Percentiles rank a stretch among this genome's conserved stretches.
Evolutionary conservation across 257 asterid genomes (phyloP).

Genomic region (Fraxinus quadrangulata): DNA sequence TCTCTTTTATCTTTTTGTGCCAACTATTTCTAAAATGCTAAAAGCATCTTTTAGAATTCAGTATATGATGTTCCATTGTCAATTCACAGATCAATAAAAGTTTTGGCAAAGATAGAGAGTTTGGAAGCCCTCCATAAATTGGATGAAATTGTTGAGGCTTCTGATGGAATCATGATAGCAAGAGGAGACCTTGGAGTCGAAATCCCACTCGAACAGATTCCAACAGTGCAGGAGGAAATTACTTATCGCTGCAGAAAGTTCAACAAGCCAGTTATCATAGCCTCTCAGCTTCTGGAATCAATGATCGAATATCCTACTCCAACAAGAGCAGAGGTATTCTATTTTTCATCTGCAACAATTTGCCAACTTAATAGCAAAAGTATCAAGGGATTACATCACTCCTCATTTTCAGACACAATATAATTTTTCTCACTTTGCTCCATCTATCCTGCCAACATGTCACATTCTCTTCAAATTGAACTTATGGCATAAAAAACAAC

Average conservation of each 20-base stretch:
- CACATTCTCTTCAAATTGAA: neutral
- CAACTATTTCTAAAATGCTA: neutral
- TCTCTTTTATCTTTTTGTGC: neutral
- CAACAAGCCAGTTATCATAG: constrained; percentile 80
- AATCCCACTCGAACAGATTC: constrained; percentile 82
- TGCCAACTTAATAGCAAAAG: neutral
- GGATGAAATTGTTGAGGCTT: constrained; percentile 70
- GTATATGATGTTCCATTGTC: constrained; percentile 14
- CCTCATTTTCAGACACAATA: neutral
- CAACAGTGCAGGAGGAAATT: constrained; percentile 68
- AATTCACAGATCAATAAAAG: constrained; percentile 57
- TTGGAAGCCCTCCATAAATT: constrained; percentile 63
- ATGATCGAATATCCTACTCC: constrained; percentile 90
- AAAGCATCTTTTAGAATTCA: neutral
- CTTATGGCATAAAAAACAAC: neutral
- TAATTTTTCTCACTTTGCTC: neutral
- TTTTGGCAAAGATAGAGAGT: constrained; percentile 82
- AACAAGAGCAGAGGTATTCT: constrained; percentile 79
- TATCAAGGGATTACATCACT: neutral
- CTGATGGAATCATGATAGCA: constrained; percentile 92
- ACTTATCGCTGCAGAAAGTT: constrained; percentile 64
- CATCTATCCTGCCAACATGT: neutral
- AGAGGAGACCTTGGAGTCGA: constrained; percentile 96
- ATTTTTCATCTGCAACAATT: neutral
- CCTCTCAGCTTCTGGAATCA: constrained; percentile 89